Evolutionary conservation across 176 grass and related monocot genomes (phyloP).

Genomic region (Thinopyrum elongatum): DNA sequence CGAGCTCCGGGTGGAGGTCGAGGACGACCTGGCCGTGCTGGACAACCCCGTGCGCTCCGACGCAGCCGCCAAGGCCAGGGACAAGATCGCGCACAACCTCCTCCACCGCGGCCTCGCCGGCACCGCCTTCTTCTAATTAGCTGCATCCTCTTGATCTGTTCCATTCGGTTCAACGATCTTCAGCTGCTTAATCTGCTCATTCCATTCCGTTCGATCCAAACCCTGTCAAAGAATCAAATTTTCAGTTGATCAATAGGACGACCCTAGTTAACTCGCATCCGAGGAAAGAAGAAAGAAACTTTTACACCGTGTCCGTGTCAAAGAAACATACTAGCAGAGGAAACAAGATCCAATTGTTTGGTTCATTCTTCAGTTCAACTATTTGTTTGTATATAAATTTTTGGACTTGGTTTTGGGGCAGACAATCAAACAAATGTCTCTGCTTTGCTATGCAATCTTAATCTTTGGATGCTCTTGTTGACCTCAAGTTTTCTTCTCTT

Average conservation of each 20-base stretch:
- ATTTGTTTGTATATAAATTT: not conserved
- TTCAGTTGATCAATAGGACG: not conserved
- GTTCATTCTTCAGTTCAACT: not conserved
- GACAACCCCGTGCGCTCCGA: constrained; percentile 39
- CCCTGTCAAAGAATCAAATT: not conserved
- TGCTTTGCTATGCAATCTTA: not conserved
- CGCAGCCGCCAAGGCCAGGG: constrained; percentile 44
- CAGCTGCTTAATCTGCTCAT: not conserved
- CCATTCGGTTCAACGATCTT: too few species aligned
- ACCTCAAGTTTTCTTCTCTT: not conserved
- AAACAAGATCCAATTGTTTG: not conserved
- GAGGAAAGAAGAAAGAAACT: not conserved
- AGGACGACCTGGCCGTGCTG: constrained; percentile 34
- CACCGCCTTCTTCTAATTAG: constrained; percentile 53
- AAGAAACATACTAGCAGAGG: not conserved
- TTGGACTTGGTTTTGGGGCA: not conserved
- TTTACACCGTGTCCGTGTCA: not conserved
- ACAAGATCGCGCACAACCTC: constrained; percentile 68
- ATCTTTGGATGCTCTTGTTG: not conserved
- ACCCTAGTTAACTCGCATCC: not conserved
- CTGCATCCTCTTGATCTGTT: not conserved
- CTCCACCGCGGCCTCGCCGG: constrained; percentile 59
- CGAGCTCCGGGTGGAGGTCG: not conserved
- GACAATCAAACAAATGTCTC: not conserved
- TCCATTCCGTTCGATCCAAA: not conserved